Percentiles rank a stretch among this genome's conserved stretches.
Conservation (phyloP, 345 rosid species). For the Pelargonium nanum region DNA sequence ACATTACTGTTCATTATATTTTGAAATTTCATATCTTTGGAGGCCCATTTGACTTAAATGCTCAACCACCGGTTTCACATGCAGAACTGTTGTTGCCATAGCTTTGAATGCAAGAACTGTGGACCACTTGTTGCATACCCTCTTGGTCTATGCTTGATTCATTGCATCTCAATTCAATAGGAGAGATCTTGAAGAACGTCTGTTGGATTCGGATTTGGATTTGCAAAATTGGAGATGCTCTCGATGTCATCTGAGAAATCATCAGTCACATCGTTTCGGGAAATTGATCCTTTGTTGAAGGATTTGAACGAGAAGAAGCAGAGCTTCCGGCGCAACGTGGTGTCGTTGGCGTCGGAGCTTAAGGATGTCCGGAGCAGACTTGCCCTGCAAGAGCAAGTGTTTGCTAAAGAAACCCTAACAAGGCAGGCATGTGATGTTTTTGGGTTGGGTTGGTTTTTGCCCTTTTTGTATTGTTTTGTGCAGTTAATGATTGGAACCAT, state of each 20-base stretch:
- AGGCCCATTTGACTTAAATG: constrained; percentile 16
- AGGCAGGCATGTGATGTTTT: constrained; percentile 49
- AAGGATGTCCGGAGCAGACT: constrained; percentile 70
- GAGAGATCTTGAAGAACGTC: background rate
- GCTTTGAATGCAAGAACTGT: constrained; percentile 12
- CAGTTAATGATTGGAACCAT: constrained; percentile 4
- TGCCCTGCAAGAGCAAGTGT: constrained; percentile 51
- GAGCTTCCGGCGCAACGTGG: constrained; percentile 69
- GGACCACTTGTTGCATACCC: too few relatives aligned
- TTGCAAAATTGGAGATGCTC: background rate
- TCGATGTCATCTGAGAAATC: constrained; percentile 31
- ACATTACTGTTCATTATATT: background rate
- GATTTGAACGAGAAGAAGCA: constrained; percentile 91
- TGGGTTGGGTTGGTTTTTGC: background rate
- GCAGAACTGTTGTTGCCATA: constrained; percentile 22
- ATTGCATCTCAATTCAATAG: background rate
- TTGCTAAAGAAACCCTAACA: constrained; percentile 53
- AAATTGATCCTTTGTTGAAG: constrained; percentile 69
- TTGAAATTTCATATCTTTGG: background rate
- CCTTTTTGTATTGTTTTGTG: too few relatives aligned
- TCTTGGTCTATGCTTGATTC: background rate
- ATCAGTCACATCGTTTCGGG: constrained; percentile 18
- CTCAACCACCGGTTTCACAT: constrained; percentile 30
- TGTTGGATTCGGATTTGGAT: background rate
- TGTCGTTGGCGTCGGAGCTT: constrained; percentile 75